Evolutionary conservation across 345 rosid species (phyloP).

Genomic region (Odontarrhena argentea): DNA sequence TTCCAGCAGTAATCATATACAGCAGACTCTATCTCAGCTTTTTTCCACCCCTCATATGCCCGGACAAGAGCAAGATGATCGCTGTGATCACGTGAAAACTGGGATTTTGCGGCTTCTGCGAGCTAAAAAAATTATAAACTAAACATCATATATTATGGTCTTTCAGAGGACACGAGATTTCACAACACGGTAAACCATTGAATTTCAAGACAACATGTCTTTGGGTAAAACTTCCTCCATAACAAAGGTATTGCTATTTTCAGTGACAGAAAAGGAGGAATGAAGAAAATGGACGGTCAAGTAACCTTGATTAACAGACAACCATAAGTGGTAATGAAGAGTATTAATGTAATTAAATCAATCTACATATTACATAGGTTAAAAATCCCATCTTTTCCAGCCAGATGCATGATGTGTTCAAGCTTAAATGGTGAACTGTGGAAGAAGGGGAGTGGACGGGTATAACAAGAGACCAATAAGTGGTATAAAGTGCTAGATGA

Average conservation of each 20-base stretch:
- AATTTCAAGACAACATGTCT: slow-evolving; percentile 13
- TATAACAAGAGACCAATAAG: slow-evolving; percentile 21
- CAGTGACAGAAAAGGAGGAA: not conserved
- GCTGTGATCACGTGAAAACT: slow-evolving; percentile 76
- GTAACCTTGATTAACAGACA: slow-evolving; percentile 11
- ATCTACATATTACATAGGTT: slow-evolving; percentile 1
- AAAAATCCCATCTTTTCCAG: slow-evolving; percentile 15
- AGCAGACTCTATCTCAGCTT: slow-evolving; percentile 67
- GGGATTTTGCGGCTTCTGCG: slow-evolving; percentile 85
- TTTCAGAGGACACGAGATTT: slow-evolving; percentile 23
- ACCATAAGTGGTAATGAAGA: slow-evolving; percentile 8
- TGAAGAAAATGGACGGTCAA: not conserved
- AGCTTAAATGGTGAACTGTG: not conserved
- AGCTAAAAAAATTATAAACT: slow-evolving; percentile 52
- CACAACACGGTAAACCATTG: slow-evolving; percentile 18
- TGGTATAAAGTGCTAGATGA: slow-evolving; percentile 16
- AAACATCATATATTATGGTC: slow-evolving; percentile 14
- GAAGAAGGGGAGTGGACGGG: not conserved
- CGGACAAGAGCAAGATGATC: slow-evolving; percentile 91
- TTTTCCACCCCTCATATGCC: slow-evolving; percentile 87
- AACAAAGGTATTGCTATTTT: slow-evolving; percentile 1
- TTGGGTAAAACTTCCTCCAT: slow-evolving; percentile 22
- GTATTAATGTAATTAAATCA: slow-evolving; percentile 5
- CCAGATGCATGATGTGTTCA: slow-evolving; percentile 12
- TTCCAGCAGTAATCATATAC: slow-evolving; percentile 92